Evolutionary conservation across 2,329 filamentous ascomycete species (phyloP).

Genomic region (Calonectria multiphialidica): DNA sequence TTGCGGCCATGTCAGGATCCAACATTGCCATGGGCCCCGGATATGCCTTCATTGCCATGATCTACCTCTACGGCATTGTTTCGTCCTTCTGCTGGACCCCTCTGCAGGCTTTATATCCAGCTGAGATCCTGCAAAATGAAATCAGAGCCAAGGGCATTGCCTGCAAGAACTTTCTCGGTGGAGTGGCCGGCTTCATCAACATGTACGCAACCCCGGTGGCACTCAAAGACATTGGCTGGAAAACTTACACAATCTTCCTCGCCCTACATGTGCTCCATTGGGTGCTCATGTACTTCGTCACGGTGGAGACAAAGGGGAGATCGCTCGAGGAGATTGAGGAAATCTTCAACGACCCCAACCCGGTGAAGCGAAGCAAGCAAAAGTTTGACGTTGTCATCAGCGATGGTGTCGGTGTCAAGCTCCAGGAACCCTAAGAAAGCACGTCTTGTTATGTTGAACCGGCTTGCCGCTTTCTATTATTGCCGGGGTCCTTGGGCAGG

Average conservation of each 20-base stretch:
- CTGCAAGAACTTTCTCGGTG: constrained; percentile 3
- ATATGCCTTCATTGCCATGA: constrained; percentile 8
- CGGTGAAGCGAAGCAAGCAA: neutral
- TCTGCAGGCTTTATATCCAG: constrained; percentile 10
- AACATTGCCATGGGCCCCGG: neutral
- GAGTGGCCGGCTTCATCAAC: constrained; percentile 14
- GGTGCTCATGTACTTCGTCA: constrained; percentile 2
- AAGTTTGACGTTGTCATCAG: neutral
- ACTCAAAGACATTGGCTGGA: constrained; percentile 12
- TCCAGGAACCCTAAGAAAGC: neutral
- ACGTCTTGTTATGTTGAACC: no score
- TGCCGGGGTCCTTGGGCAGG: neutral
- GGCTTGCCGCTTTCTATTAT: neutral
- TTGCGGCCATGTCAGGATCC: neutral
- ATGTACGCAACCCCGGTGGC: constrained; percentile 5
- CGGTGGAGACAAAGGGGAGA: constrained; percentile 9
- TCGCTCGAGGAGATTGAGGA: constrained; percentile 15
- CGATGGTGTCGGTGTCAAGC: neutral
- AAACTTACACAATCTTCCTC: constrained; percentile 10
- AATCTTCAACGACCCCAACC: neutral
- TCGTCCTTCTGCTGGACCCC: constrained; percentile 16
- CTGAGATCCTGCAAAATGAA: constrained; percentile 11
- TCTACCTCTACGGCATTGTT: constrained; percentile 12
- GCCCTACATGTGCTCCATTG: neutral
- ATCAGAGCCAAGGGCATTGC: constrained; percentile 19